These are phyloP conservation scores for Diospyros kaki DNA, from an alignment of 148 eudicot species.

Conservation along the genomic window DNA sequence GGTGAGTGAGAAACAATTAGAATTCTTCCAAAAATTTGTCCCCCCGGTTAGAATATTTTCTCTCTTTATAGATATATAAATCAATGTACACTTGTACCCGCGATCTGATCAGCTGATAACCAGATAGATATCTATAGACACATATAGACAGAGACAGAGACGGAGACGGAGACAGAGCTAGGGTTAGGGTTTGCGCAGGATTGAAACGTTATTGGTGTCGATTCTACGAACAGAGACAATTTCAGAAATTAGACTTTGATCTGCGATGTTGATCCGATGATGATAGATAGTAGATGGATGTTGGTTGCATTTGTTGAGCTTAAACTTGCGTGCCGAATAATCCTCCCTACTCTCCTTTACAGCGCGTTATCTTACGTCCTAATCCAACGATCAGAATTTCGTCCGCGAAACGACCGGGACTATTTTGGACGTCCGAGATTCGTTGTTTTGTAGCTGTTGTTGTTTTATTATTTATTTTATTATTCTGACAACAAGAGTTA, in stretches of 20 bases:
- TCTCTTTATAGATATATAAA: not conserved
- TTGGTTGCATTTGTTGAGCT: too few species aligned
- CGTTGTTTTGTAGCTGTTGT: too few species aligned
- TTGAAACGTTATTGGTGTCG: not conserved
- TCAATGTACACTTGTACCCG: not conserved
- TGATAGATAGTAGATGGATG: too few species aligned
- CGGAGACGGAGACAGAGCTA: not conserved
- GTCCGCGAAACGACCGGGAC: not conserved
- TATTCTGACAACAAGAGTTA: too few species aligned
- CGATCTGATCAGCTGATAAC: not conserved
- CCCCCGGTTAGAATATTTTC: not conserved
- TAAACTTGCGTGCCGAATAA: not conserved
- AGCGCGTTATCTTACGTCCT: not conserved
- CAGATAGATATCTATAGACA: not conserved
- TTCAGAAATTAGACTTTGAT: slow-evolving; percentile 1
- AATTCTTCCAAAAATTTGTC: not conserved
- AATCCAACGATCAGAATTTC: not conserved
- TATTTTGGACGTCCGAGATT: not conserved
- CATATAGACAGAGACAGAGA: too few species aligned
- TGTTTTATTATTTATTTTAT: too few species aligned
- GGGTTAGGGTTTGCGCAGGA: slow-evolving; percentile 12
- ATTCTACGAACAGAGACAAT: not conserved
- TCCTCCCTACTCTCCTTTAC: not conserved
- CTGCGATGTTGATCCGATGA: too few species aligned
- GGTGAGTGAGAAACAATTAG: not conserved